Evolutionary conservation across 2,329 filamentous ascomycete species (phyloP).

Genomic region (Phoma sp.): DNA sequence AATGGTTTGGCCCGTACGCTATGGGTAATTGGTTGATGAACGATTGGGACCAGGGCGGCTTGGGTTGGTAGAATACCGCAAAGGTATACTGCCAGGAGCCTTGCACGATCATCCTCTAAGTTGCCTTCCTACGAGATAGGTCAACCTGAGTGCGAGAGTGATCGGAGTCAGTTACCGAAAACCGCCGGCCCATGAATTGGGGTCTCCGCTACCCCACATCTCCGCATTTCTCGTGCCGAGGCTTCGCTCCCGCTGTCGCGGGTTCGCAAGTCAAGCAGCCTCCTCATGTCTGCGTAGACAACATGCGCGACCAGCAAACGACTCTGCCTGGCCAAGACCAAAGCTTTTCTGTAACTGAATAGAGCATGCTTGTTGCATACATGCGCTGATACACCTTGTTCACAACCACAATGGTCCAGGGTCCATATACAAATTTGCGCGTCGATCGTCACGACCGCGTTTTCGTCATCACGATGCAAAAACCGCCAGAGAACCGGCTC

Average conservation of each 20-base stretch:
- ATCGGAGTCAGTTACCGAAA: constrained; percentile 18
- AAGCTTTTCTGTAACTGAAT: not conserved
- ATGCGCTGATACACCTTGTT: not conserved
- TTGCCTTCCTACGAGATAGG: not conserved
- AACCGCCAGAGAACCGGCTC: constrained; percentile 61
- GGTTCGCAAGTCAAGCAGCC: not conserved
- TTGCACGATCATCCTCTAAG: not conserved
- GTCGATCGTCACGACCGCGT: constrained; percentile 56
- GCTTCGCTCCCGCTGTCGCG: constrained; percentile 6
- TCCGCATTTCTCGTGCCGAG: constrained; percentile 31
- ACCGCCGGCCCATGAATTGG: constrained; percentile 10
- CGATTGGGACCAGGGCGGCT: constrained; percentile 40
- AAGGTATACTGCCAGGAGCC: not conserved
- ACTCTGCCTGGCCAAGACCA: not conserved
- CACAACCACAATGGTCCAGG: constrained; percentile 30
- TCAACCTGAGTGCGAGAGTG: not conserved
- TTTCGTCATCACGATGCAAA: constrained; percentile 62
- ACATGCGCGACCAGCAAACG: not conserved
- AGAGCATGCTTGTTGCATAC: not conserved
- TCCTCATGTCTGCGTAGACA: not conserved
- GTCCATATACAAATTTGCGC: constrained; percentile 51
- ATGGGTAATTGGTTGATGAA: constrained; percentile 43
- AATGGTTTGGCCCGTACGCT: constrained; percentile 38
- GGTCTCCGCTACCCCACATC: constrained; percentile 28
- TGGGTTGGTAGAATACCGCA: constrained; percentile 26